Conservation (phyloP, 2,329 filamentous ascomycete genomes). For the Tolypocladium endophyticum region DNA sequence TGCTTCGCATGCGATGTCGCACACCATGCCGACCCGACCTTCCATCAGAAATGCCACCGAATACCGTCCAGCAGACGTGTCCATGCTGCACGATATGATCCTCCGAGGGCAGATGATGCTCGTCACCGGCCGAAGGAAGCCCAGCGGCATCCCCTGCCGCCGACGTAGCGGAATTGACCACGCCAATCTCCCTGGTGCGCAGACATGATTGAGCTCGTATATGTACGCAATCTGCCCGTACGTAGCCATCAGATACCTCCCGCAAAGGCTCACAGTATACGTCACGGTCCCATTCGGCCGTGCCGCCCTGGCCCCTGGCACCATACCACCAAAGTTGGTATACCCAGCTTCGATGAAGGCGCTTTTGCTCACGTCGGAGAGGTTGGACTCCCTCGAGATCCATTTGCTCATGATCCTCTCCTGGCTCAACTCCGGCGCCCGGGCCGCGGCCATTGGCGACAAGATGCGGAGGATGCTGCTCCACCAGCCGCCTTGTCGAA, state of each 20-base stretch:
- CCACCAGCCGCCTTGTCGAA: conserved; percentile 46
- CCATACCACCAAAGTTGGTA: conserved; percentile 25
- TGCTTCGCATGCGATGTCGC: conserved; percentile 31
- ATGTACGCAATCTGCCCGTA: conserved; percentile 44
- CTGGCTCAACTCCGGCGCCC: conserved; percentile 8
- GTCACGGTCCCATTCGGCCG: conserved; percentile 17
- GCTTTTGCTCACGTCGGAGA: conserved; percentile 7
- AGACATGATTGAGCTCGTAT: conserved; percentile 35
- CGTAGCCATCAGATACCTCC: conserved; percentile 45
- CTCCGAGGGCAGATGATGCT: conserved; percentile 44
- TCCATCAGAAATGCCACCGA: conserved; percentile 49
- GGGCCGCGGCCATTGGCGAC: conserved; percentile 9
- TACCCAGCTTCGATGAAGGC: conserved; percentile 22
- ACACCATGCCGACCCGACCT: conserved; percentile 50
- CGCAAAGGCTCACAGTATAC: conserved; percentile 47
- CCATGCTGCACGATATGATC: conserved; percentile 51
- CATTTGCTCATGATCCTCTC: conserved; percentile 28
- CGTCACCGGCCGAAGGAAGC: conserved; percentile 31
- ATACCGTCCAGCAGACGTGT: conserved; percentile 43
- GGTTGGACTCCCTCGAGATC: conserved; percentile 27
- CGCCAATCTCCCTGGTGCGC: conserved; percentile 8
- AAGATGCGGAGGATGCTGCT: conserved; percentile 19
- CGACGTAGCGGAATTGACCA: conserved; percentile 15
- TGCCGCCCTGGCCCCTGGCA: conserved; percentile 8
- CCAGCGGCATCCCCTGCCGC: conserved; percentile 11